Evolutionary conservation across 805 yeast species (phyloP).

Genomic region (Candida ulmi): DNA sequence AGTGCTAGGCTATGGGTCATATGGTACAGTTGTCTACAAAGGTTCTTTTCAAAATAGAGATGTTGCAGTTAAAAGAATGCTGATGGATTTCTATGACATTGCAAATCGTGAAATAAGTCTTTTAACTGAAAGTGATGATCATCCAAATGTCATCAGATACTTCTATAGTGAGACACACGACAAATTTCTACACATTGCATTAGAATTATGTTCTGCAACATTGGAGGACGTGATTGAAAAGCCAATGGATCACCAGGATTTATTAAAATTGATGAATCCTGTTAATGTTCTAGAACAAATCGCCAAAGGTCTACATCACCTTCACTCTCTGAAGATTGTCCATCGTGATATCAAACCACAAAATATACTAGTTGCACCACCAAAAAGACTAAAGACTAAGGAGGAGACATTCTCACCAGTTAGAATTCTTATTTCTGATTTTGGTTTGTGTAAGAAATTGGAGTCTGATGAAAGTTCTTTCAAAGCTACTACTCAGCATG

Average conservation of each 20-base stretch:
- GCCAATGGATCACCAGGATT: conserved; percentile 28
- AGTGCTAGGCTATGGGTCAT: conserved; percentile 92
- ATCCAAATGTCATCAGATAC: conserved; percentile 89
- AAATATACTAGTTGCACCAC: conserved; percentile 77
- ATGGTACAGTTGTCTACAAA: conserved; percentile 90
- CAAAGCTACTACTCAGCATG: conserved; percentile 85
- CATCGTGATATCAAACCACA: conserved; percentile 95
- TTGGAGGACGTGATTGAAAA: conserved; percentile 78
- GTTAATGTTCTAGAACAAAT: conserved; percentile 64
- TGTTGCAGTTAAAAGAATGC: conserved; percentile 93
- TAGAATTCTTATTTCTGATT: conserved; percentile 84
- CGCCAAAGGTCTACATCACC: conserved; percentile 77
- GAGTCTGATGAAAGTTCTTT: conserved; percentile 93
- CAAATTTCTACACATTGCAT: conserved; percentile 83
- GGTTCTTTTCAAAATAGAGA: conserved; percentile 90
- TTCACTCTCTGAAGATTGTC: conserved; percentile 79
- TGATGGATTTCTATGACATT: conserved; percentile 86
- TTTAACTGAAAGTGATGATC: conserved; percentile 92
- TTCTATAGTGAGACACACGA: conserved; percentile 91
- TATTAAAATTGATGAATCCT: conserved; percentile 40
- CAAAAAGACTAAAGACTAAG: conserved; percentile 37
- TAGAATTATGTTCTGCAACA: conserved; percentile 86
- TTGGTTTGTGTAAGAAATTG: conserved; percentile 88
- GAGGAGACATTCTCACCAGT: conserved; percentile 35
- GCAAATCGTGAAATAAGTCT: conserved; percentile 88